Evolutionary conservation across 2,329 filamentous ascomycete species (phyloP).

Genomic region (Ascochyta fabae): DNA sequence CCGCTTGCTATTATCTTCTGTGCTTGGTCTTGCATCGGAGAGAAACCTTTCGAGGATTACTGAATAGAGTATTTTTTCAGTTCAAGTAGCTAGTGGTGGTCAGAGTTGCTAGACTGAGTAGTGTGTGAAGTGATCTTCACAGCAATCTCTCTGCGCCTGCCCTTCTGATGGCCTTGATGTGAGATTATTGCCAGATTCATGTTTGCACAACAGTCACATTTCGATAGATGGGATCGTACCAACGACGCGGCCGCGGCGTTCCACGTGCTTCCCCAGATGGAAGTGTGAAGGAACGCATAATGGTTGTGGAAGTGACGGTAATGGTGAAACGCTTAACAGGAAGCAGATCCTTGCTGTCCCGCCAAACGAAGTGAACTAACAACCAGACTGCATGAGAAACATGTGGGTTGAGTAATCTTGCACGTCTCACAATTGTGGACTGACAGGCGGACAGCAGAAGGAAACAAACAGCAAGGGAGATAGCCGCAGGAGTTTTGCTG

Average conservation of each 20-base stretch:
- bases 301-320: constrained; percentile 3
- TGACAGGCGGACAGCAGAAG: constrained; percentile 1
- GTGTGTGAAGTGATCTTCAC: constrained; percentile 1
- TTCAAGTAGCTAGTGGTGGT: background rate
- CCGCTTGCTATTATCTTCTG: no score
- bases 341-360: constrained; percentile 10
- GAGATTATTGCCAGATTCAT: background rate
- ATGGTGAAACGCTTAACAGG: constrained; percentile 9
- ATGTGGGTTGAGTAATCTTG: constrained; percentile 10
- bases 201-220: background rate
- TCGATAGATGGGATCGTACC: background rate
- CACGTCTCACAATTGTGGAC: constrained; percentile 18
- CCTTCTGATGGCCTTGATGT: background rate
- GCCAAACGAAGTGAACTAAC: background rate
- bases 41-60: background rate
- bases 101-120: background rate
- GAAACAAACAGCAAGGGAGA: constrained; percentile 4
- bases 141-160: background rate
- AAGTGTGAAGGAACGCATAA: constrained; percentile 10
- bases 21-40: no score
- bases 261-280: constrained; percentile 12
- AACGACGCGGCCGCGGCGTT: background rate
- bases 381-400: constrained; percentile 9
- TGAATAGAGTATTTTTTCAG: background rate
- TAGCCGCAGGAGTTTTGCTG: background rate